These are phyloP conservation scores for Biscutella auriculata DNA, from an alignment of 441 rosid genomes.

Conservation along the genomic window DNA sequence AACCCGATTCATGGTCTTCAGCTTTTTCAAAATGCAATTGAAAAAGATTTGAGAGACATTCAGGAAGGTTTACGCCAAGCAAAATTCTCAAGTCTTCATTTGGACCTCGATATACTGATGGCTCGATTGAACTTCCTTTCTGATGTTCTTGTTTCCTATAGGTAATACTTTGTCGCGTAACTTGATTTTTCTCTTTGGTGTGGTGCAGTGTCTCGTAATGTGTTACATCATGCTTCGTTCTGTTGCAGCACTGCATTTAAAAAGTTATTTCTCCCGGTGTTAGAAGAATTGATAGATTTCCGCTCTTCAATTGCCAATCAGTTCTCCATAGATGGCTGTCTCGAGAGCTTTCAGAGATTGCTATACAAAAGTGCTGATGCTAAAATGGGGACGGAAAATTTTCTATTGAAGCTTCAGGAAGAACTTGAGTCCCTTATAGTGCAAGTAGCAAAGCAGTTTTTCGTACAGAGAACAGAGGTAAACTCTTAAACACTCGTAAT, in stretches of 20 bases:
- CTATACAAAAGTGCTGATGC: constrained; percentile 26
- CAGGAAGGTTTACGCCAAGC: constrained; percentile 32
- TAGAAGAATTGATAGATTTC: constrained; percentile 25
- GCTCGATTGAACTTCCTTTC: constrained; percentile 53
- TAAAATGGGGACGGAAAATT: constrained; percentile 14
- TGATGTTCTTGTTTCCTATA: constrained; percentile 58
- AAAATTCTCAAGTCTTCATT: constrained; percentile 22
- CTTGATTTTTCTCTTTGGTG: not conserved
- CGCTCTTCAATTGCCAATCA: constrained; percentile 18
- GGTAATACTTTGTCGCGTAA: constrained; percentile 28
- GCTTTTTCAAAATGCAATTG: constrained; percentile 50
- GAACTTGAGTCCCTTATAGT: constrained; percentile 34
- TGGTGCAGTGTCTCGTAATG: not conserved
- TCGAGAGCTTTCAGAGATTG: constrained; percentile 41
- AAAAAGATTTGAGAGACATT: constrained; percentile 50
- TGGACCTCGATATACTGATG: constrained; percentile 26
- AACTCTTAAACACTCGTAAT: not conserved
- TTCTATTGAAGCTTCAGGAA: constrained; percentile 35
- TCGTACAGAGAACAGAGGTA: constrained; percentile 51
- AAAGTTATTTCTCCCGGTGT: constrained; percentile 39
- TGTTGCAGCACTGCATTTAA: constrained; percentile 54
- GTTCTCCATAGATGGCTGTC: constrained; percentile 24
- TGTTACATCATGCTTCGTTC: not conserved
- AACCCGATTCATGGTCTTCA: constrained; percentile 31
- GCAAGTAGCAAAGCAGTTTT: constrained; percentile 33